Percentiles rank a stretch among this genome's conserved stretches.
Evolutionary conservation across 2,329 filamentous ascomycete species (phyloP).

Genomic region (Aspergillus novoparasiticus): DNA sequence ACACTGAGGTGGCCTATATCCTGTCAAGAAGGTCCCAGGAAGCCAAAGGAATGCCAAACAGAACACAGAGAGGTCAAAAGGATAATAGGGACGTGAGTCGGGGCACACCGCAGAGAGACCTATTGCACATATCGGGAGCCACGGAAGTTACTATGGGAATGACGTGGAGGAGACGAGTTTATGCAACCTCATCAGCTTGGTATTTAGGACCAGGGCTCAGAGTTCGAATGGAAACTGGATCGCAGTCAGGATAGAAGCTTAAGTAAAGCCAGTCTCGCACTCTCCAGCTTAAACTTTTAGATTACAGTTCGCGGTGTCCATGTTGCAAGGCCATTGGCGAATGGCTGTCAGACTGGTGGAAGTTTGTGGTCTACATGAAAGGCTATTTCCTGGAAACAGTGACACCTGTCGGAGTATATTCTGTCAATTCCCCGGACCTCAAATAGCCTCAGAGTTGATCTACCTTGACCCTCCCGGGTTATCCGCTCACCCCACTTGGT

Average conservation of each 20-base stretch:
- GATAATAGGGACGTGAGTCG: neutral
- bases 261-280: neutral
- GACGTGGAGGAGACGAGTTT: conserved; percentile 8
- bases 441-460: neutral
- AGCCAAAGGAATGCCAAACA: neutral
- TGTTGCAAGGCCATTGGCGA: neutral
- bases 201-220: neutral
- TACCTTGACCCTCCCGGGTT: neutral
- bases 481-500: neutral
- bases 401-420: neutral
- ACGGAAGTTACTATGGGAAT: conserved; percentile 10
- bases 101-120: neutral
- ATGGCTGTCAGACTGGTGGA: neutral
- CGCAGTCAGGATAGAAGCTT: neutral
- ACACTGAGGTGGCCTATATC: neutral
- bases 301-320: neutral
- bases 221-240: neutral
- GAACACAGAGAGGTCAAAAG: neutral
- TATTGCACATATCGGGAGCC: conserved; percentile 9
- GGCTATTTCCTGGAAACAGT: neutral
- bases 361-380: neutral
- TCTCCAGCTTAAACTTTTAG: neutral
- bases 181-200: conserved; percentile 3
- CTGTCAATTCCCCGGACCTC: neutral
- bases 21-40: neutral